Percentiles rank a stretch among this genome's conserved stretches.
Evolutionary conservation across 352 stramenopile species (phyloP).

Genomic region (Peronospora tabacina): DNA sequence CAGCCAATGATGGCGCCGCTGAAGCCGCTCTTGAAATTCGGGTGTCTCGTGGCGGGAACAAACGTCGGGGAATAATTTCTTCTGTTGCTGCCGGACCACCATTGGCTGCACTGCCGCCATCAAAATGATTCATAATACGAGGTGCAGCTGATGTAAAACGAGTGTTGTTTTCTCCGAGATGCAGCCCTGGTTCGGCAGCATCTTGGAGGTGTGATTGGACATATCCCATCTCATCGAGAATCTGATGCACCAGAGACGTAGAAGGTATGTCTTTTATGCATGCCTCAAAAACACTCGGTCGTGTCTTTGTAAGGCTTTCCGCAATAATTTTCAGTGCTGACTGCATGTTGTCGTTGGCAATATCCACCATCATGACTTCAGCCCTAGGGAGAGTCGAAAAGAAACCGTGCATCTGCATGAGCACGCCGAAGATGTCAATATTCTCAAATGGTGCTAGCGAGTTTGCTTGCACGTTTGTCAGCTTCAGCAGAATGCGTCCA

Average conservation of each 20-base stretch:
- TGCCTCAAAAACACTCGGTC: conserved; percentile 42
- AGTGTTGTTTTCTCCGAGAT: conserved; percentile 13
- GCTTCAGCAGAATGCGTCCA: conserved; percentile 58
- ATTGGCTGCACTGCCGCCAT: conserved; percentile 5
- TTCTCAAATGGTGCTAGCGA: conserved; percentile 60
- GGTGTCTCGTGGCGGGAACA: conserved; percentile 33
- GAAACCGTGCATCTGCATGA: conserved; percentile 86
- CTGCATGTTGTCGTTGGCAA: conserved; percentile 73
- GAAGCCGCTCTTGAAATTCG: conserved; percentile 20
- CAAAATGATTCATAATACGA: conserved; percentile 22
- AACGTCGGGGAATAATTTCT: conserved; percentile 39
- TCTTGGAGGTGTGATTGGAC: conserved; percentile 20
- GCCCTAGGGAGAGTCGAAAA: conserved; percentile 63
- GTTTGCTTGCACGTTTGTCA: conserved; percentile 50
- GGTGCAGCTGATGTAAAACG: conserved; percentile 8
- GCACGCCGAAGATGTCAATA: conserved; percentile 72
- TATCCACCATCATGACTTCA: conserved; percentile 61
- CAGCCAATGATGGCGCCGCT: conserved; percentile 11
- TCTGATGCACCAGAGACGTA: conserved; percentile 43
- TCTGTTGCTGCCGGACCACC: conserved; percentile 6
- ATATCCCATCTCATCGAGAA: conserved; percentile 37
- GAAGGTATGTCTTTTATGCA: conserved; percentile 54
- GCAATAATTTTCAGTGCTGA: conserved; percentile 59
- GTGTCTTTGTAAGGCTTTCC: conserved; percentile 48
- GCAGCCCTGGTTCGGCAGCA: conserved; percentile 13